Conservation (phyloP, 345 rosid genomes). For the Melaleuca quinquenervia region DNA sequence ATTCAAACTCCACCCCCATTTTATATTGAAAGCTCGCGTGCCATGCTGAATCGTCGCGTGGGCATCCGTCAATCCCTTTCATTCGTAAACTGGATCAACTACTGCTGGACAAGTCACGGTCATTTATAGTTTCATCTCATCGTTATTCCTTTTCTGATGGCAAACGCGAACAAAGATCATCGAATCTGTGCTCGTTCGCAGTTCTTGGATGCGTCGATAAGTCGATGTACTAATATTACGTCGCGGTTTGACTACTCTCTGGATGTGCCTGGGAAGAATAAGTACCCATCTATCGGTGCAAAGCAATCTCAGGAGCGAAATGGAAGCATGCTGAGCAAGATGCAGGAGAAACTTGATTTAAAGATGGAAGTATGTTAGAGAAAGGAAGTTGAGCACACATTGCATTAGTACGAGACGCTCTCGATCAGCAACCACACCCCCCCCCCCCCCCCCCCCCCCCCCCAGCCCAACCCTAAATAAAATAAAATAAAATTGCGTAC, state of each 20-base stretch:
- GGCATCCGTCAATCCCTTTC: background rate
- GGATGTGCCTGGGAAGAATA: background rate
- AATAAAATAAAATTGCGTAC: background rate
- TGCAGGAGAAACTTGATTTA: background rate
- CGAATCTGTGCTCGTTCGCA: background rate
- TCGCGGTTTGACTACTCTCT: accelerated
- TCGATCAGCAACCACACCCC: too few relatives aligned
- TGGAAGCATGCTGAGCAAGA: background rate
- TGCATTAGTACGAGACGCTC: background rate
- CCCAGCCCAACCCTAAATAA: background rate
- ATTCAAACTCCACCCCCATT: background rate
- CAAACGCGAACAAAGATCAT: too few relatives aligned
- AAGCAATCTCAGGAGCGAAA: background rate
- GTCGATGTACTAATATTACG: background rate
- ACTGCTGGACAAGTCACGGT: background rate
- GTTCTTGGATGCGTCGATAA: background rate
- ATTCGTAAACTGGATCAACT: too few relatives aligned
- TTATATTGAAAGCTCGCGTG: background rate
- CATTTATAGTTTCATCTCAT: background rate
- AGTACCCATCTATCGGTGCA: accelerated
- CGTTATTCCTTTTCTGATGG: too few relatives aligned
- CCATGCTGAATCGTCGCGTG: background rate
- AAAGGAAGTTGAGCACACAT: background rate
- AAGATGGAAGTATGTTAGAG: background rate
- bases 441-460: too few relatives aligned